Evolutionary conservation across 768 basidiomycete species (phyloP).

Genomic region (Russula earlei): DNA sequence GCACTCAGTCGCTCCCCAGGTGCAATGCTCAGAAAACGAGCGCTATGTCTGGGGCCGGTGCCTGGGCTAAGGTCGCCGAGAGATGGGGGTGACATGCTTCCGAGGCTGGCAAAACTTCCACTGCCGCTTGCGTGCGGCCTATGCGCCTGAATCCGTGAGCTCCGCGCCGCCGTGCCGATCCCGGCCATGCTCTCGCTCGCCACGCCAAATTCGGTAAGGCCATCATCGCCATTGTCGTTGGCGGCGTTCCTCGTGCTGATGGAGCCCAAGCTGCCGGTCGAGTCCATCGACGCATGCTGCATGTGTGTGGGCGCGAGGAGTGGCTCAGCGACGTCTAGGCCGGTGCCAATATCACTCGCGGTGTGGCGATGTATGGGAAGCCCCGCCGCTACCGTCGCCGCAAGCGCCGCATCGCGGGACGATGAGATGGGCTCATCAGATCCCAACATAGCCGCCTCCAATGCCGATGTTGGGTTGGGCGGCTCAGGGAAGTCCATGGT

Average conservation of each 20-base stretch:
- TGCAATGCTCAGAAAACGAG: slow-evolving; percentile 8
- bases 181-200: slow-evolving; percentile 34
- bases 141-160: slow-evolving; percentile 21
- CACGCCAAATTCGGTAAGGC: not conserved
- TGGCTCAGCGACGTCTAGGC: slow-evolving; percentile 23
- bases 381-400: not conserved
- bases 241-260: not conserved
- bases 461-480: not conserved
- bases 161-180: slow-evolving; percentile 34
- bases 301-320: slow-evolving; percentile 27
- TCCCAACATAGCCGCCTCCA: not conserved
- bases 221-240: not conserved
- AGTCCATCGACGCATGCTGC: slow-evolving; percentile 14
- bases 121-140: not conserved
- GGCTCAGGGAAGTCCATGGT: slow-evolving; percentile 7
- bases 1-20: slow-evolving; percentile 2
- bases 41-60: not conserved
- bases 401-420: not conserved
- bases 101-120: slow-evolving; percentile 1
- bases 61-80: not conserved
- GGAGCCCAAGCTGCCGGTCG: slow-evolving; percentile 23
- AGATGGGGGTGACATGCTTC: not conserved
- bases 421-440: not conserved
- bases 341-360: slow-evolving; percentile 7
- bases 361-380: slow-evolving; percentile 4